Evolutionary conservation across 1,284 basidiomycete species (phyloP).

Genomic region (Marasmius oreades): DNA sequence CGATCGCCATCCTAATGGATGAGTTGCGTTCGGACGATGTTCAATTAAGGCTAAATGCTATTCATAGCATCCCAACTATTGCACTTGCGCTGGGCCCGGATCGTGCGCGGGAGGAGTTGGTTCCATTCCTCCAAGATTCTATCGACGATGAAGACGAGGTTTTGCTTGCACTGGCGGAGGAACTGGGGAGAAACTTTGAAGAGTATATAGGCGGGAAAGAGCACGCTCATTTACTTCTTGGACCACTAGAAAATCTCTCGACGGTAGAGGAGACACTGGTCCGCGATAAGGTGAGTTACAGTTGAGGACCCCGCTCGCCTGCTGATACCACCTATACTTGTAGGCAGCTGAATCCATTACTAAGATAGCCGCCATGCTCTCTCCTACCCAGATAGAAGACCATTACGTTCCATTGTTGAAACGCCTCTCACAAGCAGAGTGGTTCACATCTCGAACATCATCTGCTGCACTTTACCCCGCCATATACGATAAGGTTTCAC

Average conservation of each 20-base stretch:
- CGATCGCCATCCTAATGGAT: slow-evolving; percentile 90
- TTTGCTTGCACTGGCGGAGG: slow-evolving; percentile 92
- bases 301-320: slow-evolving; percentile 2
- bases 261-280: slow-evolving; percentile 98
- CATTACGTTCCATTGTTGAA: slow-evolving; percentile 91
- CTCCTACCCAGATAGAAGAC: slow-evolving; percentile 82
- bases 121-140: slow-evolving; percentile 97
- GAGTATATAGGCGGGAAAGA: slow-evolving; percentile 94
- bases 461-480: slow-evolving; percentile 93
- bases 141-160: slow-evolving; percentile 99
- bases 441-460: slow-evolving; percentile 99
- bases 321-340: slow-evolving; percentile 15
- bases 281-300: slow-evolving; percentile 82
- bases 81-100: slow-evolving; percentile 95
- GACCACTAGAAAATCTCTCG: slow-evolving; percentile 93
- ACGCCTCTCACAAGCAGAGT: slow-evolving; percentile 91
- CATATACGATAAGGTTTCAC: slow-evolving; percentile 81
- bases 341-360: slow-evolving; percentile 97
- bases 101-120: slow-evolving; percentile 92
- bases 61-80: slow-evolving; percentile 98
- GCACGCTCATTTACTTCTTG: slow-evolving; percentile 86
- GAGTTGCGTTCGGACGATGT: slow-evolving; percentile 97
- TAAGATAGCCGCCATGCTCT: slow-evolving; percentile 82
- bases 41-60: slow-evolving; percentile 90
- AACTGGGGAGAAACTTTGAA: slow-evolving; percentile 88